Evolutionary conservation across 2,329 filamentous ascomycete genomes (phyloP).

Genomic region (Claviceps citrina): DNA sequence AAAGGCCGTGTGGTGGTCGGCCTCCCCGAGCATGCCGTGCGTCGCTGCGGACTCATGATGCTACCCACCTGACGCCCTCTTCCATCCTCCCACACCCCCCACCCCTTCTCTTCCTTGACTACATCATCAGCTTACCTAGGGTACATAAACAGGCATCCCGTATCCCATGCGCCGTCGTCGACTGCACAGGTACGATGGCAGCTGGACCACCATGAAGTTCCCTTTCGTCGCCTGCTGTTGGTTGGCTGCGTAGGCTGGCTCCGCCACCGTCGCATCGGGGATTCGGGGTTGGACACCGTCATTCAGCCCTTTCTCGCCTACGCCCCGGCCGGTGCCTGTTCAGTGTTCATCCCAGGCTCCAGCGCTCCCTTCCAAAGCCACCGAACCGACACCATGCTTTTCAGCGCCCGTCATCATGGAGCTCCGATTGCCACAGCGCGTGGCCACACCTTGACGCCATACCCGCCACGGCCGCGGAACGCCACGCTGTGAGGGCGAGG

Average conservation of each 20-base stretch:
- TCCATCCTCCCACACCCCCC: no score
- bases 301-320: slow-evolving; percentile 5
- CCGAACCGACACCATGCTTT: slow-evolving; percentile 6
- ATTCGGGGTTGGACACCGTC: slow-evolving; percentile 6
- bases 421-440: neutral
- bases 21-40: slow-evolving; percentile 2
- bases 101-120: no score
- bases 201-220: neutral
- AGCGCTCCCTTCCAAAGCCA: no score
- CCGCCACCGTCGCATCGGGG: slow-evolving; percentile 11
- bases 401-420: slow-evolving; percentile 2
- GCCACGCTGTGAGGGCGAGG: neutral
- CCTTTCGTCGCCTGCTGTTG: slow-evolving; percentile 1
- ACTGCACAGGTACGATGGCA: neutral
- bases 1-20: neutral
- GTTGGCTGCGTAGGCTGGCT: slow-evolving; percentile 2
- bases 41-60: neutral
- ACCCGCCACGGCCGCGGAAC: slow-evolving; percentile 8
- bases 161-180: neutral
- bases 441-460: slow-evolving; percentile 8
- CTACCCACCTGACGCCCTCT: no score
- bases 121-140: slow-evolving; percentile 2
- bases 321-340: neutral
- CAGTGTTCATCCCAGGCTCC: no score
- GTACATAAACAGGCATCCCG: neutral